Percentiles rank a stretch among this genome's conserved stretches.
These are phyloP conservation scores for Penicillium sp. DNA, from an alignment of 2,329 filamentous ascomycete genomes.

Conservation along the genomic window DNA sequence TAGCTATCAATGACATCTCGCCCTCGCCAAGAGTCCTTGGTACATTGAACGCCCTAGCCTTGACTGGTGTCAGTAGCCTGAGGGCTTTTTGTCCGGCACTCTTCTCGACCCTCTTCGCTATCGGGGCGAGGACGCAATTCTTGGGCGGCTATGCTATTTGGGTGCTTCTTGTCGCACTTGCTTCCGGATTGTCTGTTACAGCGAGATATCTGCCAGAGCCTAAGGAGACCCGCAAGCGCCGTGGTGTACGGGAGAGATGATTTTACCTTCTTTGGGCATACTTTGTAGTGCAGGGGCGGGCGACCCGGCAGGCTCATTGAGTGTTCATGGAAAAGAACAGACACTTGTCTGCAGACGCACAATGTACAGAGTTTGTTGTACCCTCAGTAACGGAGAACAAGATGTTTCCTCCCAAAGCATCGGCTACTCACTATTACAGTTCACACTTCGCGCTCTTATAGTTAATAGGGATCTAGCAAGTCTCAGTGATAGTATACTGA, in stretches of 20 bases:
- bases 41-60: slow-evolving; percentile 67
- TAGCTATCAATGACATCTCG: slow-evolving; percentile 71
- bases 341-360: neutral
- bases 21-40: slow-evolving; percentile 64
- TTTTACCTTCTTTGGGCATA: neutral
- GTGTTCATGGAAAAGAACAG: neutral
- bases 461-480: too few relatives aligned
- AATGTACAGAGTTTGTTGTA: too few relatives aligned
- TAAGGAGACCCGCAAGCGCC: neutral
- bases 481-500: too few relatives aligned
- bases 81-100: slow-evolving; percentile 65
- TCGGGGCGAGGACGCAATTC: slow-evolving; percentile 62
- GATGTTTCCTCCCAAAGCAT: too few relatives aligned
- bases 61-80: slow-evolving; percentile 61
- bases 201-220: slow-evolving; percentile 19
- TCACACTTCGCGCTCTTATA: too few relatives aligned
- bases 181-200: slow-evolving; percentile 32
- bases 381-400: too few relatives aligned
- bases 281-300: too few relatives aligned
- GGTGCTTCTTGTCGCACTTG: slow-evolving; percentile 37
- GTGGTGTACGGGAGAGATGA: slow-evolving; percentile 1
- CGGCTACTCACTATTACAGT: too few relatives aligned
- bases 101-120: slow-evolving; percentile 66
- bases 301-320: neutral
- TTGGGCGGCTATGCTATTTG: slow-evolving; percentile 65